Conservation (phyloP, 768 basidiomycete genomes). For the Rhodotorula taiwanensis region DNA sequence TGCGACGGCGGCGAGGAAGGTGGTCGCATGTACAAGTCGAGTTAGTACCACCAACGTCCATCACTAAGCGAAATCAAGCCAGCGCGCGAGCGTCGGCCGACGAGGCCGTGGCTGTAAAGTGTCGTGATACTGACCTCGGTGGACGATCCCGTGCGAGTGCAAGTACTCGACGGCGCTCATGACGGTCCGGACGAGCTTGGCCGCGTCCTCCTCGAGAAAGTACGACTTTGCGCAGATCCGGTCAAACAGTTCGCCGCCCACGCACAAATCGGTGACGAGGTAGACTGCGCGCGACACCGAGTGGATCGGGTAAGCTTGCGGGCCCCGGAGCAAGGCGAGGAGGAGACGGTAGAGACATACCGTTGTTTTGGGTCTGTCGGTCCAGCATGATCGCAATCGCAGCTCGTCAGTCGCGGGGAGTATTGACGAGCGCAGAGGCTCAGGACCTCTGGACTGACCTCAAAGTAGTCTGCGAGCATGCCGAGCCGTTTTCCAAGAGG, state of each 20-base stretch:
- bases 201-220: conserved; percentile 93
- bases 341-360: conserved; percentile 5
- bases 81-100: too few relatives aligned
- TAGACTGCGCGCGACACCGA: conserved; percentile 53
- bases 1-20: background rate
- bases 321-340: too few relatives aligned
- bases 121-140: conserved; percentile 53
- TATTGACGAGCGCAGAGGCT: background rate
- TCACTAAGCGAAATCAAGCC: too few relatives aligned
- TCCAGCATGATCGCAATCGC: too few relatives aligned
- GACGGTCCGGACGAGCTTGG: conserved; percentile 77
- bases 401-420: too few relatives aligned
- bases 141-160: conserved; percentile 85
- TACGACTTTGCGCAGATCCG: conserved; percentile 91
- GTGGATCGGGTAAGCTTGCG: background rate
- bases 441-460: conserved; percentile 5
- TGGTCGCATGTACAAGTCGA: too few relatives aligned
- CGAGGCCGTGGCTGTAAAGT: too few relatives aligned
- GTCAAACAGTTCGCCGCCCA: conserved; percentile 85
- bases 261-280: conserved; percentile 92
- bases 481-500: background rate
- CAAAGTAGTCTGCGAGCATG: conserved; percentile 30
- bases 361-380: conserved; percentile 34
- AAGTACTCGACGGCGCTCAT: conserved; percentile 82
- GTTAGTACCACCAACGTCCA: too few relatives aligned